Conservation (phyloP, 331 rosid genomes). For the Malus hybrid region DNA sequence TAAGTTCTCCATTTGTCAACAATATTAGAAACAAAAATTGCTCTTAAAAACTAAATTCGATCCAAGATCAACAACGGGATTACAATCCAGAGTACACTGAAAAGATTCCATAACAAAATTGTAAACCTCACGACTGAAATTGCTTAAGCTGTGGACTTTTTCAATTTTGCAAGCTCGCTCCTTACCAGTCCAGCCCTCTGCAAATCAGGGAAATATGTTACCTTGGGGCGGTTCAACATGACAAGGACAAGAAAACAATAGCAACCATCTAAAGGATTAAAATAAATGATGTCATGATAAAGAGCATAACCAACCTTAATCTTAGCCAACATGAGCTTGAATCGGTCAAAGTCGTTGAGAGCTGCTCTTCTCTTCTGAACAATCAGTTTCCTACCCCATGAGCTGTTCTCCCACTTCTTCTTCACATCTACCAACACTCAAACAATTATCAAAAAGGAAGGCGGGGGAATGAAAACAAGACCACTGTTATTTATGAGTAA, state of each 20-base stretch:
- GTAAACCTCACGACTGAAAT: background rate
- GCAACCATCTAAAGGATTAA: background rate
- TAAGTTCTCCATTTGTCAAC: background rate
- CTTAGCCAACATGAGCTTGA: conserved; percentile 59
- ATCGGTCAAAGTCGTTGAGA: conserved; percentile 50
- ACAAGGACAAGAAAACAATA: background rate
- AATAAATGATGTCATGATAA: background rate
- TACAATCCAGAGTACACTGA: background rate
- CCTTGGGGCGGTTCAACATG: background rate
- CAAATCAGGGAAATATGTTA: conserved; percentile 8
- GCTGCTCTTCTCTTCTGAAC: conserved; percentile 47
- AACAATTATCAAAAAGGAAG: background rate
- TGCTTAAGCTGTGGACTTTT: conserved; percentile 32
- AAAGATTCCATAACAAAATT: conserved; percentile 35
- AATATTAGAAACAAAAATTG: background rate
- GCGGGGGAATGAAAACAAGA: background rate
- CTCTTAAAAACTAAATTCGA: background rate
- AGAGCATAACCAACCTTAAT: conserved; percentile 30
- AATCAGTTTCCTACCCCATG: conserved; percentile 55
- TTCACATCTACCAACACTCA: conserved; percentile 35
- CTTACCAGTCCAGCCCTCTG: conserved; percentile 65
- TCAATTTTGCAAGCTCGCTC: conserved; percentile 63
- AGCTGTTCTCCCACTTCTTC: conserved; percentile 58
- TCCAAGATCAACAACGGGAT: background rate
- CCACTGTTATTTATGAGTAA: background rate